Conservation (phyloP, 2,329 filamentous ascomycete genomes). For the Claviceps digitariae region DNA sequence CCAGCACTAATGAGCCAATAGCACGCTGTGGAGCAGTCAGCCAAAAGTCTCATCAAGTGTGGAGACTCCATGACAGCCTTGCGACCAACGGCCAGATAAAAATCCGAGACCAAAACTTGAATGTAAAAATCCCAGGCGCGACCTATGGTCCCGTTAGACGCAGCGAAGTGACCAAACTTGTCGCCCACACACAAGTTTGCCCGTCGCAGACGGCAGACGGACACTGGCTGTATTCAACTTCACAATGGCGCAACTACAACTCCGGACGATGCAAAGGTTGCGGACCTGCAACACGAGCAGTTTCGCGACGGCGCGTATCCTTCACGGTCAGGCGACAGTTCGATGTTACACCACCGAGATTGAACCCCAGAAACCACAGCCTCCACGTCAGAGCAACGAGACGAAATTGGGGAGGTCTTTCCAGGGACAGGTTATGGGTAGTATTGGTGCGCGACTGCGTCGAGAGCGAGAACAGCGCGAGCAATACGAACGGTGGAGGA, state of each 20-base stretch:
- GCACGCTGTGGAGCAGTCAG: not conserved
- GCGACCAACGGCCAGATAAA: slow-evolving; percentile 2
- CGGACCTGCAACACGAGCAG: slow-evolving; percentile 9
- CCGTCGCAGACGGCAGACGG: not conserved
- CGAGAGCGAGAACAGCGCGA: slow-evolving; percentile 41
- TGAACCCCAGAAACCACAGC: slow-evolving; percentile 21
- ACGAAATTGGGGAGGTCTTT: slow-evolving; percentile 30
- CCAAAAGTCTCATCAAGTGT: not conserved
- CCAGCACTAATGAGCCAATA: too few species aligned
- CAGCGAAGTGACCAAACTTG: not conserved
- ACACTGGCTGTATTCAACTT: not conserved
- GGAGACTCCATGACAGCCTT: not conserved
- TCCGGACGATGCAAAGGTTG: slow-evolving; percentile 17
- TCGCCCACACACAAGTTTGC: not conserved
- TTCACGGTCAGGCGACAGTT: slow-evolving; percentile 7
- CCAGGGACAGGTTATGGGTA: slow-evolving; percentile 46
- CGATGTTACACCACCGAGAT: slow-evolving; percentile 23
- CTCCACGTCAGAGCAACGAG: slow-evolving; percentile 21
- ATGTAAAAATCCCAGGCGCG: too few species aligned
- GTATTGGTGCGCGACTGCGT: slow-evolving; percentile 39
- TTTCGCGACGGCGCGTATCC: slow-evolving; percentile 10
- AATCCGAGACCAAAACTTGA: not conserved
- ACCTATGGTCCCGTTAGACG: too few species aligned
- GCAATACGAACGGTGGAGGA: slow-evolving; percentile 31
- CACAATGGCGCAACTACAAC: slow-evolving; percentile 21